Base-by-base conservation (phyloP, 768 basidiomycete genomes). In the Cystobasidiopsis lactophilus region DNA sequence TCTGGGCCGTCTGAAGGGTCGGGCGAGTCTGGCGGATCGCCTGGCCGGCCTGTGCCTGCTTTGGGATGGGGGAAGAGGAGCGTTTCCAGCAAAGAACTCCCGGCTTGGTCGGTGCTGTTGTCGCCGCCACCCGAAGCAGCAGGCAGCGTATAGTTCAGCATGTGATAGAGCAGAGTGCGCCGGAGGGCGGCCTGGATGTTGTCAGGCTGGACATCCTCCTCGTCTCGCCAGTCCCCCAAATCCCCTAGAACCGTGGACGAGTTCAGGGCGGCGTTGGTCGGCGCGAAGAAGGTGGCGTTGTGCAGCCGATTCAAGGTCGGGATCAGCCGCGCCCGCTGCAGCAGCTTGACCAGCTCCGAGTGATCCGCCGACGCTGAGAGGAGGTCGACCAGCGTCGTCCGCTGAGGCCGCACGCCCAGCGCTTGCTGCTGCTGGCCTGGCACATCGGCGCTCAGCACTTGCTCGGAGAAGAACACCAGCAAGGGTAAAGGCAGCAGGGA, bases 141-240 rank as follows among this genome's bases (percentile, higher is more conserved):
- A 19, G 72, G 60, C 29, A 93, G 64, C 5, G 81, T 76, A 65
- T 77, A 77, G 66, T 96, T 93, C 59, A 96, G 72, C 41, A 95
- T 68, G 66, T 96, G 93, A 65, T 96, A 96, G 62, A 95, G 79
- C 50, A 98, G 73, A 62, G 89, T 80, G 62, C 93, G 88, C 50
- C 91, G 75, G 41, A 96, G 75, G 54, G 75, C 70, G 61, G 82
- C 78, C 53, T 85, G 75, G 29, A 88, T 70, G 65, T 95, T 95
- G 67, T 89, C 88, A 23, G 71, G 72, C 59, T 57, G 50, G 52
- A 11, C 19, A 26, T 49, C 31, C 29, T 30, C 40, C 35, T 10
- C 2, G 33, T 48, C 18, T 23, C 19, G 40, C 35, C 18, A 38
- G 21, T 30, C 23, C 54, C 52, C 30, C 43, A 33, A 3, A 43